These are phyloP conservation scores for Podila clonocystis DNA, from an alignment of 192 early-diverging fungal genomes.

Conservation along the genomic window DNA sequence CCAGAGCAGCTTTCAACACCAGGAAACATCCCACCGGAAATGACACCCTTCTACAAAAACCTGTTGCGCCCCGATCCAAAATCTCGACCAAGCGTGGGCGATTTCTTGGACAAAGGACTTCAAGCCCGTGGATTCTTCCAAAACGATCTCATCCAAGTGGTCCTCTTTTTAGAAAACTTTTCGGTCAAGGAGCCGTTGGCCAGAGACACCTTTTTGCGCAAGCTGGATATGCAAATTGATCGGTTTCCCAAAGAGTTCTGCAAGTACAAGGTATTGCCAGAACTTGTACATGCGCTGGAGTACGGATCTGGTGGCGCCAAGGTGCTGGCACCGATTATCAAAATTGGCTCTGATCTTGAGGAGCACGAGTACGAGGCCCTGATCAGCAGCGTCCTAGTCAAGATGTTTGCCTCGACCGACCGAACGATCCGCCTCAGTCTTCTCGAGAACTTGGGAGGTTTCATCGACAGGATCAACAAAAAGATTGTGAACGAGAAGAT, in stretches of 20 bases:
- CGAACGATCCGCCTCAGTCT: conserved; percentile 86
- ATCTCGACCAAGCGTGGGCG: conserved; percentile 67
- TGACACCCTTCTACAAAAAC: conserved; percentile 68
- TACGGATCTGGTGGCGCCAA: conserved; percentile 83
- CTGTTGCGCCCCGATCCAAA: conserved; percentile 71
- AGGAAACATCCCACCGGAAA: conserved; percentile 69
- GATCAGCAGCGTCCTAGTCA: conserved; percentile 79
- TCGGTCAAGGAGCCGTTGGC: conserved; percentile 90
- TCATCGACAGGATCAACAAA: conserved; percentile 74
- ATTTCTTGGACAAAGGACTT: conserved; percentile 75
- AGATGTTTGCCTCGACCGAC: conserved; percentile 90
- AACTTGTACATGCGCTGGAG: conserved; percentile 85
- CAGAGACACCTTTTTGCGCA: conserved; percentile 85
- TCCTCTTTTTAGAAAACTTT: conserved; percentile 91
- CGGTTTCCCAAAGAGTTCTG: conserved; percentile 85
- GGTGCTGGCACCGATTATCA: conserved; percentile 81
- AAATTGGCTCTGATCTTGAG: conserved; percentile 78
- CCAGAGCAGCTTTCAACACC: conserved; percentile 58
- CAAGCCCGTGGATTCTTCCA: conserved; percentile 78
- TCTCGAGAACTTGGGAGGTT: conserved; percentile 81
- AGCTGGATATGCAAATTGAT: conserved; percentile 76
- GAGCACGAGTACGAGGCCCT: conserved; percentile 79
- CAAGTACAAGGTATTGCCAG: conserved; percentile 94
- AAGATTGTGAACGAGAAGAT: conserved; percentile 83
- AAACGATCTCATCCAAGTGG: conserved; percentile 84